These are phyloP conservation scores for Corchorus olitorius DNA, from an alignment of 345 rosid species.

Conservation along the genomic window DNA sequence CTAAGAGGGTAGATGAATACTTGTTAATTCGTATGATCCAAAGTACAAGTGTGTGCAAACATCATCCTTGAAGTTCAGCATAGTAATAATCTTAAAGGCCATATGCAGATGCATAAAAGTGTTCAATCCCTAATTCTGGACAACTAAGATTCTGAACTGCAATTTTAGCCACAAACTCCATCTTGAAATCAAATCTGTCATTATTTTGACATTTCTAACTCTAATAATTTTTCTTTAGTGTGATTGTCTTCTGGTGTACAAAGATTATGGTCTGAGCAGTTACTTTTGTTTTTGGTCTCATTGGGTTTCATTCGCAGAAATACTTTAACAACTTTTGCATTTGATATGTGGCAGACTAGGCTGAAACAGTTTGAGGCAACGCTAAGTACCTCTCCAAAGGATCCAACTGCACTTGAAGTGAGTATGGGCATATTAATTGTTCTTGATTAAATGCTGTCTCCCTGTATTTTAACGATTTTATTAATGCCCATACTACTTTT, in stretches of 20 bases:
- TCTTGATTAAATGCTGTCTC: not conserved
- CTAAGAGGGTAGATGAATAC: not conserved
- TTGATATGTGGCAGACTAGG: slow-evolving; percentile 56
- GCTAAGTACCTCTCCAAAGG: slow-evolving; percentile 59
- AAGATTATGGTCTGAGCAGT: not conserved
- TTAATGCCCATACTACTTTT: not conserved
- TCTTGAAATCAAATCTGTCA: not conserved
- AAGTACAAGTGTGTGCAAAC: not conserved
- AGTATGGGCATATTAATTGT: slow-evolving; percentile 28
- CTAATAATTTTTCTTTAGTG: not conserved
- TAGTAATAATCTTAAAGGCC: not conserved
- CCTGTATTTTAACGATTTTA: not conserved
- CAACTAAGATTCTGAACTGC: not conserved
- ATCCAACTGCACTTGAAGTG: slow-evolving; percentile 82
- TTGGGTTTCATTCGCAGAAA: not conserved
- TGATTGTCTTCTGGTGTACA: not conserved
- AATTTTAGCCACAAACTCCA: not conserved
- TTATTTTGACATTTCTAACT: not conserved
- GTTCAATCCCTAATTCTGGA: not conserved
- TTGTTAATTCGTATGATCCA: not conserved
- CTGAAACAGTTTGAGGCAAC: slow-evolving; percentile 72
- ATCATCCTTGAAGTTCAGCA: not conserved
- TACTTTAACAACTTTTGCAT: slow-evolving; percentile 16
- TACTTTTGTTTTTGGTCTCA: slow-evolving; percentile 1
- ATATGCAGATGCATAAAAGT: not conserved